Base-by-base conservation (phyloP, 148 eudicot species). In the Chenopodium berlandieri region DNA sequence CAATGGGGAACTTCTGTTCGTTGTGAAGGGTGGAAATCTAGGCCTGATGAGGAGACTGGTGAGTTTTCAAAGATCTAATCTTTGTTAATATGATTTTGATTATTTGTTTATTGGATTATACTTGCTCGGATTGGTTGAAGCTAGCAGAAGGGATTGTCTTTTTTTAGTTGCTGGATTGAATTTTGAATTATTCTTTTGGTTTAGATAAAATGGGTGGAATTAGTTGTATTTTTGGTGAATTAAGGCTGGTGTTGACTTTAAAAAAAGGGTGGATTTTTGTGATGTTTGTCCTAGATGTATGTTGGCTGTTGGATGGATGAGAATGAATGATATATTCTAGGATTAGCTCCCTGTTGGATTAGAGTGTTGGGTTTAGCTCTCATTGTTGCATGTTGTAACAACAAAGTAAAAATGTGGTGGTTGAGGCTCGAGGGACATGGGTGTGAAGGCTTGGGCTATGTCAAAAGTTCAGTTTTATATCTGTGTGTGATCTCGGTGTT, bases 1-100 rank as follows among this genome's bases (percentile, higher is more conserved):
- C 93, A 95, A 76, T 95, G 99, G 99, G 97, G 97, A 16, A 80
- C 93, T 2, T 90, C 91, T 1, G 91, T 90, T 80, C 85, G 97
- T 34, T 95, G 99, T 47, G 97, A 95, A 48, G 99, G 99, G 71
- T 92, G 93, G 97, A 88, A 84, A 79, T 93, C 97, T 20, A 89
- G 81, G 76, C 84, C 87, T 80, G 92, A 90, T 75, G 97, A 92
- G 76, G 99, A 92, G 75, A 93, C 97, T 82, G 97, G 97, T 95
- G 78, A 86, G 93, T 73, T 34, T 5, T 70, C 72, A 31, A 60
- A 79, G 63, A 66, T 80, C 62, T 32, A 68, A n/a, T 58, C 46
- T 84, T 56, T 56, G 22, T 56, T 56, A 56, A 56, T 56, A 19
- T 56, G 62, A 56, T 56, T 56, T 73, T 78, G 16, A 20, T 50